Evolutionary conservation across 176 grass and related monocot species (phyloP), one percentile per base, ranked within the genome.

Genomic region (Luzula sylvatica): DNA sequence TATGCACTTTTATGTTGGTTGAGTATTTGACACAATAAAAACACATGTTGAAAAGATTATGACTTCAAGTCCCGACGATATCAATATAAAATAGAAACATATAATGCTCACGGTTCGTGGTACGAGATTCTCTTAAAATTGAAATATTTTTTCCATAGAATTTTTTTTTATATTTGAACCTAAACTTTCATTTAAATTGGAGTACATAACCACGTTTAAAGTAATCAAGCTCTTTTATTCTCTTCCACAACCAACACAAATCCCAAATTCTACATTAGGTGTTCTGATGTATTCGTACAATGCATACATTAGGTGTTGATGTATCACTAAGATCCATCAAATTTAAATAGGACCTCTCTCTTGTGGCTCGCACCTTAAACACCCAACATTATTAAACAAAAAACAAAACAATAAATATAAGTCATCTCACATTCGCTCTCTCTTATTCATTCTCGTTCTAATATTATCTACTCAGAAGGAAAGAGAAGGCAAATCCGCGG

Each of bases 401-500:
- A 85, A 38, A 67, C 44, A 23, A 68, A 65, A 58, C 32, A 70
- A 41, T 50, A 72, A 50, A 30, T 30, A 38, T 26, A 22, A 60
- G 55, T 72, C 79, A 53, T 70, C 80, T 63, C 58, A 52, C 42
- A 12, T 42, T 2, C 6, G 21, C 19, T 29, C 49, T 3, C 4
- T 52, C 41, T 3, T 12, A 8, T 7, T 30, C 38, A 19, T 23
- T 45, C 52, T 38, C 42, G 23, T 59, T 14, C 14, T 61, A 27
- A 14, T n/a, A 45, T 25, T 17, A 19, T 25, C 63, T 11, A 5
- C 42, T 83, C 53, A 94, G 75, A 87, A 94, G 54, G 78, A 64
- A 52, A 94, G 54, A 15, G 88, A 71, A 20, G 88, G 88, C 49
- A 94, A 70, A 9, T 73, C 69, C 25, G 41, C 55, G 25, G 38